A percentile compares a stretch with the other conserved stretches of the same genome.
Conservation (phyloP, 805 yeast species). For the Maudiozyma saulgeensis region DNA sequence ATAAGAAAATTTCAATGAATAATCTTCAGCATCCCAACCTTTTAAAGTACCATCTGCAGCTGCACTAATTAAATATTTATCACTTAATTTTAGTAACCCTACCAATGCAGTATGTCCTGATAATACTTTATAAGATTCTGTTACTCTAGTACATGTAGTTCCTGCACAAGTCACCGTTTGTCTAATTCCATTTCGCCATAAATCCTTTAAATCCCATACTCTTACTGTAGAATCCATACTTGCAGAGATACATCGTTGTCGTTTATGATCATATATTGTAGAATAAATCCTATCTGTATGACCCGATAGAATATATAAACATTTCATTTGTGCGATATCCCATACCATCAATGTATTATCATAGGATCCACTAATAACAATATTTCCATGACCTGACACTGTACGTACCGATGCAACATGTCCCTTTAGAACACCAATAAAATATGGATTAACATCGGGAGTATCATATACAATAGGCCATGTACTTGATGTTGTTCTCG, state of each 20-base stretch:
- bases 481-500: neutral
- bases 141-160: conserved; percentile 20
- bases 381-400: conserved; percentile 75
- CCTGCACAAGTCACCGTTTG: conserved; percentile 18
- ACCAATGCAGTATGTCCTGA: conserved; percentile 88
- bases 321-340: conserved; percentile 69
- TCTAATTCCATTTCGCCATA: conserved; percentile 39
- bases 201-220: conserved; percentile 81
- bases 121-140: conserved; percentile 43
- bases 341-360: conserved; percentile 87
- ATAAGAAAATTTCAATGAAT: conserved; percentile 53
- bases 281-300: conserved; percentile 84
- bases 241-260: conserved; percentile 80
- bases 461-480: conserved; percentile 25
- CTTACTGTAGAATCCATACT: conserved; percentile 82
- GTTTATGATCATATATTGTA: conserved; percentile 68
- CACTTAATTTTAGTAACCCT: conserved; percentile 72
- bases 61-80: conserved; percentile 75
- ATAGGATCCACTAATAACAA: conserved; percentile 81
- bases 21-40: conserved; percentile 84
- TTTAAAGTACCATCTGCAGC: conserved; percentile 92
- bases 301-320: conserved; percentile 66
- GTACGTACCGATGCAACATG: conserved; percentile 79
- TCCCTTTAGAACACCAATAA: conserved; percentile 60
- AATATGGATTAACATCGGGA: conserved; percentile 43